Conservation (phyloP, 805 yeast genomes). For the Pichia sporocuriosa region DNA sequence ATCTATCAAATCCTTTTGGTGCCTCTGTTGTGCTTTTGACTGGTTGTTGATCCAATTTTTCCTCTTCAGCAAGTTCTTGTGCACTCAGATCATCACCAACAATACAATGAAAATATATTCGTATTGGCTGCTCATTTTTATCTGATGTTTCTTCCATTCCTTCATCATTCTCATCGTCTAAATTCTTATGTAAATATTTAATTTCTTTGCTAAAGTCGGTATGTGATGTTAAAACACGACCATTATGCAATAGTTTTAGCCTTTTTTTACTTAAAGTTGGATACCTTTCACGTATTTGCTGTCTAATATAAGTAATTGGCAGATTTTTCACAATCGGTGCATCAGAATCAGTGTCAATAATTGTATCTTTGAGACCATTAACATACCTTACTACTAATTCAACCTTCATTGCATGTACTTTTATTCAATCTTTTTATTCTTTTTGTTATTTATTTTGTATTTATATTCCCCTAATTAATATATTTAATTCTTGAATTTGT, state of each 20-base stretch:
- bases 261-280: constrained; percentile 34
- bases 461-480: too few relatives aligned
- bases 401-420: constrained; percentile 3
- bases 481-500: too few relatives aligned
- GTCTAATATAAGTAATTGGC: constrained; percentile 35
- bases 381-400: constrained; percentile 39
- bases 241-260: constrained; percentile 61
- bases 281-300: constrained; percentile 33
- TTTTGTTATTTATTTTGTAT: too few relatives aligned
- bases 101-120: constrained; percentile 70
- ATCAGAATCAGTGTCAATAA: constrained; percentile 27
- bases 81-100: constrained; percentile 57
- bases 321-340: constrained; percentile 23
- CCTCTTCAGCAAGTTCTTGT: constrained; percentile 55
- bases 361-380: constrained; percentile 36
- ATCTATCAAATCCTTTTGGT: constrained; percentile 77
- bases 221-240: constrained; percentile 53
- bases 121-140: constrained; percentile 16
- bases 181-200: constrained; percentile 15
- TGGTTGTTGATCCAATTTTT: constrained; percentile 49
- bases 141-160: too few relatives aligned
- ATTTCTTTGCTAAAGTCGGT: constrained; percentile 51
- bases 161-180: neutral
- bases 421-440: constrained; percentile 18
- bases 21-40: constrained; percentile 53